Evolutionary conservation across 148 eudicot species (phyloP).

Genomic region (Bassia scoparia): DNA sequence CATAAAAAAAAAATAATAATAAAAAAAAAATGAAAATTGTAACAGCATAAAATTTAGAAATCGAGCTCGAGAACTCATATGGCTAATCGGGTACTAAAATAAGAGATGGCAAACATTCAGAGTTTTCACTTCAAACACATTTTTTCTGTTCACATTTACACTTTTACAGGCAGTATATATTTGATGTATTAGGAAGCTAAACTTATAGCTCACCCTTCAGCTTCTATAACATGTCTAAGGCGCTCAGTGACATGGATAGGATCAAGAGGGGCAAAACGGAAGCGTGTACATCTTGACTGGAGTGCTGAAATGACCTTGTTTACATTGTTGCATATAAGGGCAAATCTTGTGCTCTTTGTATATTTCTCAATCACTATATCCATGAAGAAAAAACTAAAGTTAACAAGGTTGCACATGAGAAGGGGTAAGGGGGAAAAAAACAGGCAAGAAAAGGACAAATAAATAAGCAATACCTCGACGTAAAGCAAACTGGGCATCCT

Average conservation of each 20-base stretch:
- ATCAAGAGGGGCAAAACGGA: constrained; percentile 96
- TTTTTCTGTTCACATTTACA: not conserved
- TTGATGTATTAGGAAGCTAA: not conserved
- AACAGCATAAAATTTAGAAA: not conserved
- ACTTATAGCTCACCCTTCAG: constrained; percentile 64
- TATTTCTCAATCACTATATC: constrained; percentile 89
- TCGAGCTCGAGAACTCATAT: not conserved
- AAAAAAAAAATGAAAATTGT: not conserved
- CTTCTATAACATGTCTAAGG: constrained; percentile 70
- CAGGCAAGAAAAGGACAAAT: not conserved
- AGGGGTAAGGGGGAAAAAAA: not conserved
- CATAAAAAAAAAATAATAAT: not conserved
- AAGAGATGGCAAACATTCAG: not conserved
- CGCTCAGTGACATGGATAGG: constrained; percentile 72
- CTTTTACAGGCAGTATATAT: too few relatives aligned
- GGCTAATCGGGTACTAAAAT: not conserved
- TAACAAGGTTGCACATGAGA: not conserved
- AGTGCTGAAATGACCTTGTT: constrained; percentile 95
- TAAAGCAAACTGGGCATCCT: constrained; percentile 98
- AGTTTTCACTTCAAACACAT: not conserved
- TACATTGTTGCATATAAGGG: constrained; percentile 88
- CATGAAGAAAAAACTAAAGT: constrained; percentile 12
- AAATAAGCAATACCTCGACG: constrained; percentile 61
- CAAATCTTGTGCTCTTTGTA: constrained; percentile 89
- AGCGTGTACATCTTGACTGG: constrained; percentile 93